Conservation (phyloP, 805 yeast genomes). For the Ogataea ramenticola region DNA sequence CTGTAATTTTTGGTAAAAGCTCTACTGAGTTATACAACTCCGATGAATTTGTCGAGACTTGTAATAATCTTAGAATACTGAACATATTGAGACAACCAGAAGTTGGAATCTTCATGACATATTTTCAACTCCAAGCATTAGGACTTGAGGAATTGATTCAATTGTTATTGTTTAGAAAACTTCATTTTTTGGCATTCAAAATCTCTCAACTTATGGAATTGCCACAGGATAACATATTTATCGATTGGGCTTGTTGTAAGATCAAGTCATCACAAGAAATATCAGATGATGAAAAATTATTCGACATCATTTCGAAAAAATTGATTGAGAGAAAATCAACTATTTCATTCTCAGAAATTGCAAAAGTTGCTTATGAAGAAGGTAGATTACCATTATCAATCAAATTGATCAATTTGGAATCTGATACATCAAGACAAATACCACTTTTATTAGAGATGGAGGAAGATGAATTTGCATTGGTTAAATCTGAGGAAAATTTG, state of each 20-base stretch:
- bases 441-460: conserved; percentile 63
- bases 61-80: conserved; percentile 56
- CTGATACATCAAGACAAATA: conserved; percentile 52
- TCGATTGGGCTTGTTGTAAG: conserved; percentile 76
- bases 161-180: conserved; percentile 50
- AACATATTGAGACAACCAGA: conserved; percentile 61
- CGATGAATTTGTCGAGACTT: conserved; percentile 52
- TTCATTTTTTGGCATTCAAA: conserved; percentile 56
- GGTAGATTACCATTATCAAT: conserved; percentile 70
- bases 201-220: conserved; percentile 43
- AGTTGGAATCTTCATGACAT: conserved; percentile 64
- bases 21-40: conserved; percentile 48
- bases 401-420: conserved; percentile 61
- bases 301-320: conserved; percentile 39
- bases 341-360: conserved; percentile 52
- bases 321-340: conserved; percentile 28
- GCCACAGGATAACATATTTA: conserved; percentile 48
- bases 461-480: conserved; percentile 60
- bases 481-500: conserved; percentile 55
- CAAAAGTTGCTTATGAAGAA: conserved; percentile 66
- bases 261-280: conserved; percentile 45
- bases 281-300: conserved; percentile 57
- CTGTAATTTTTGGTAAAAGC: conserved; percentile 83
- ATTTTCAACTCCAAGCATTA: conserved; percentile 39
- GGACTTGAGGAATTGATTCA: conserved; percentile 53